Percentiles rank a stretch among this genome's conserved stretches.
Conservation (phyloP, 192 early-diverging fungal genomes). For the Lobosporangium transversale region DNA sequence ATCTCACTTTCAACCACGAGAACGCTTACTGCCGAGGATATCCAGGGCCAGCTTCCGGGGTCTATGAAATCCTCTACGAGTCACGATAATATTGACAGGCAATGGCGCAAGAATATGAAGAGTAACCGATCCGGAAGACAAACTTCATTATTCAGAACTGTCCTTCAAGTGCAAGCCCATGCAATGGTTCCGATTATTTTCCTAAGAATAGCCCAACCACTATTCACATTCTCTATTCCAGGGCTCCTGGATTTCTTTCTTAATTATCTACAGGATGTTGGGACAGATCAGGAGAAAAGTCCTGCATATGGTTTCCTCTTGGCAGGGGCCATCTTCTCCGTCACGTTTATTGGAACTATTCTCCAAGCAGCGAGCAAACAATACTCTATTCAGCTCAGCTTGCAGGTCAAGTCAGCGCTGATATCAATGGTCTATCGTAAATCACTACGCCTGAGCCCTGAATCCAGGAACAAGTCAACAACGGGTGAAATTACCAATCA, state of each 20-base stretch:
- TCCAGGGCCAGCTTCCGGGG: conserved; percentile 21
- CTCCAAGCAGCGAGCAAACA: conserved; percentile 24
- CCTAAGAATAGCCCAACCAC: conserved; percentile 11
- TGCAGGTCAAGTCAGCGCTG: conserved; percentile 74
- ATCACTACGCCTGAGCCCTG: conserved; percentile 76
- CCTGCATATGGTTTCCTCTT: conserved; percentile 7
- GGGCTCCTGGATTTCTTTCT: conserved; percentile 23
- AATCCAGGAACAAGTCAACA: conserved; percentile 17
- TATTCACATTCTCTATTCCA: conserved; percentile 24
- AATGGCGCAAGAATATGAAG: conserved; percentile 13
- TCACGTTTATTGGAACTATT: conserved; percentile 7
- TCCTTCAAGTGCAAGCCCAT: conserved; percentile 1
- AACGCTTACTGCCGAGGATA: conserved; percentile 16
- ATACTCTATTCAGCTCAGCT: conserved; percentile 37
- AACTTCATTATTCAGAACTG: conserved; percentile 11
- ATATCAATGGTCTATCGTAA: conserved; percentile 85
- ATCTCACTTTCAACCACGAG: conserved; percentile 16
- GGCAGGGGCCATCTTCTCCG: conserved; percentile 11
- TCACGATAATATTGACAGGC: not conserved
- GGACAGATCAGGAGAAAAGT: conserved; percentile 14
- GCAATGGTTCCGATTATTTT: conserved; percentile 18
- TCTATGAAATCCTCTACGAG: not conserved
- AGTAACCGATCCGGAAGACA: not conserved
- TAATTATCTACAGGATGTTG: conserved; percentile 12
- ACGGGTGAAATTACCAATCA: conserved; percentile 42